Evolutionary conservation across 179 eudicot genomes (phyloP).

Genomic region (Monotropa hypopitys): DNA sequence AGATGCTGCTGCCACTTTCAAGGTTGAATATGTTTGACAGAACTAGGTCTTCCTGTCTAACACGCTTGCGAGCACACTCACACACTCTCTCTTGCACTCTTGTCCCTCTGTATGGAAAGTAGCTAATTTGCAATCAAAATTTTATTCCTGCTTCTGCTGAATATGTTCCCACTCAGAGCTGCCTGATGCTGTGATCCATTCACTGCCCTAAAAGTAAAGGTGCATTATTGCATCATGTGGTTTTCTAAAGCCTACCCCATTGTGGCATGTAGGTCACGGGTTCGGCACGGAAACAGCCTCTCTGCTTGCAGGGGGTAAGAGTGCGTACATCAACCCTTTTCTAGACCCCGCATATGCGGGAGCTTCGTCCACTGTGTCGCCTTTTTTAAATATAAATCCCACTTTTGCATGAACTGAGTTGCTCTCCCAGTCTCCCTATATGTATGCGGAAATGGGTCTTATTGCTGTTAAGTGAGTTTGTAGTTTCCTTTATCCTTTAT

Average conservation of each 20-base stretch:
- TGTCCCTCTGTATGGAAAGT: neutral
- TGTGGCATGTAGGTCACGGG: too few species aligned
- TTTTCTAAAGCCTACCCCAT: neutral
- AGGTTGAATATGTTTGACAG: slow-evolving; percentile 34
- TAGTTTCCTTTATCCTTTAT: neutral
- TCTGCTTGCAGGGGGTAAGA: too few species aligned
- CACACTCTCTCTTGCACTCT: neutral
- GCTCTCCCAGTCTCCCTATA: neutral
- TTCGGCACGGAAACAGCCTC: too few species aligned
- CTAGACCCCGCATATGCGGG: too few species aligned
- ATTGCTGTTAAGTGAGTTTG: neutral
- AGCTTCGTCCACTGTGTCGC: too few species aligned
- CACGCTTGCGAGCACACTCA: neutral
- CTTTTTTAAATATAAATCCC: too few species aligned
- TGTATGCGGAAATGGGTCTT: neutral
- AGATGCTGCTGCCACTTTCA: slow-evolving; percentile 95
- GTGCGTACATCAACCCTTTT: too few species aligned
- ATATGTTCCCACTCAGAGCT: neutral
- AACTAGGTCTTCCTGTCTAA: neutral
- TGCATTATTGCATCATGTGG: neutral
- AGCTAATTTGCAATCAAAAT: neutral
- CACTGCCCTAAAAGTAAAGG: neutral
- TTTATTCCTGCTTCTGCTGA: neutral
- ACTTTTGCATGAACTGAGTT: neutral
- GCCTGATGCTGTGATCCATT: neutral